These are phyloP conservation scores for Actinidia chinensis DNA, from an alignment of 179 eudicot species.

Conservation along the genomic window DNA sequence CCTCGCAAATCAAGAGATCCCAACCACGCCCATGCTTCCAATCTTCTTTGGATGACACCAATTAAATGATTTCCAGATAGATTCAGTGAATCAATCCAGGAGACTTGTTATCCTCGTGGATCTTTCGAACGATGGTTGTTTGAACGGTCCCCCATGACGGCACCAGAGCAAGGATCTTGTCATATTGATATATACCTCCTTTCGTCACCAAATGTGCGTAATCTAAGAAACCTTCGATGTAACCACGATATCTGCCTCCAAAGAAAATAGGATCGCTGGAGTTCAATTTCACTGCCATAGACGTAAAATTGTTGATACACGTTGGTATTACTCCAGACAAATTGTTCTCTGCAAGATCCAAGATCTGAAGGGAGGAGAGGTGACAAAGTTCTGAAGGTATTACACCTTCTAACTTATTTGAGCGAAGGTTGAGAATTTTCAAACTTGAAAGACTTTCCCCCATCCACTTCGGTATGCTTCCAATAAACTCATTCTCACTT, in stretches of 20 bases:
- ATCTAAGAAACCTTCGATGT: not conserved
- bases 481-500: not conserved
- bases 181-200: not conserved
- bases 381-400: not conserved
- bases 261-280: not conserved
- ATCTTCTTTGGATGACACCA: not conserved
- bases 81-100: not conserved
- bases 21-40: not conserved
- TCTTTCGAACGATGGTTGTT: not conserved
- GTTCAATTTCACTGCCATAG: not conserved
- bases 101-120: not conserved
- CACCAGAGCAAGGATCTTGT: not conserved
- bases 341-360: not conserved
- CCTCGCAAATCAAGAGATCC: not conserved
- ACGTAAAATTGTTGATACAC: not conserved
- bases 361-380: not conserved
- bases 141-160: not conserved
- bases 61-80: not conserved
- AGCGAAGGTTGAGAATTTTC: not conserved
- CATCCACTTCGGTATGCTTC: conserved; percentile 8
- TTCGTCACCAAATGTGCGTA: not conserved
- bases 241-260: not conserved
- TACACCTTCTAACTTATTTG: not conserved
- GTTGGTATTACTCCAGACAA: not conserved
- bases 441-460: conserved; percentile 1